phyloP scores from a whole-genome alignment of 495 filamentous ascomycete species.

The Penicillium cinerascens region DNA sequence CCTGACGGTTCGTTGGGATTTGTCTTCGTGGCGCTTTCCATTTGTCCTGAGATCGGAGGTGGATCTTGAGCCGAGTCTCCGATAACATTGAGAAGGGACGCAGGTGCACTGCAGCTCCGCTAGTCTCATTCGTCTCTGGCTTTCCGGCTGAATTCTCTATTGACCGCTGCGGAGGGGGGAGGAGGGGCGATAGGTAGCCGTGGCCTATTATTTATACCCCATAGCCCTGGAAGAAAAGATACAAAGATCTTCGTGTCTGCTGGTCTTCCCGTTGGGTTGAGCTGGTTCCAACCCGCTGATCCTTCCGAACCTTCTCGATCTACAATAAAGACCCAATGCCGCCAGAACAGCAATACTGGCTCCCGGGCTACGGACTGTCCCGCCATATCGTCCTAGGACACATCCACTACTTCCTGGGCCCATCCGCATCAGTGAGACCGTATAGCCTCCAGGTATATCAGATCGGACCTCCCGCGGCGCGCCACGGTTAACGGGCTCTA shows the following conservation, averaged over 20 bases:
- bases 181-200: background rate
- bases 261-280: slow-evolving; percentile 1
- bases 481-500: slow-evolving; percentile 19
- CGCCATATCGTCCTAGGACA: slow-evolving; percentile 52
- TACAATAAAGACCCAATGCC: slow-evolving; percentile 22
- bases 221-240: slow-evolving; percentile 8
- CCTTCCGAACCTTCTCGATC: background rate
- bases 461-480: background rate
- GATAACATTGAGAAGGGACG: background rate
- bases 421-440: slow-evolving; percentile 46
- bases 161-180: slow-evolving; percentile 1
- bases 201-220: slow-evolving; percentile 16
- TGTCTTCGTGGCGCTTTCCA: slow-evolving; percentile 4
- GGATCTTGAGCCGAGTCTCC: slow-evolving; percentile 7
- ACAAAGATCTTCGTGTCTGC: slow-evolving; percentile 4
- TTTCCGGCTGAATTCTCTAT: too few species aligned
- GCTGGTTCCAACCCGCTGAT: background rate
- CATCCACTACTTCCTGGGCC: slow-evolving; percentile 52
- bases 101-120: slow-evolving; percentile 3
- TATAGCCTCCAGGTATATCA: slow-evolving; percentile 49
- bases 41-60: slow-evolving; percentile 6
- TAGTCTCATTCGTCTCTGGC: slow-evolving; percentile 13
- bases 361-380: slow-evolving; percentile 52
- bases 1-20: background rate
- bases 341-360: slow-evolving; percentile 47